These are phyloP conservation scores for Fomitopsis schrenkii DNA, from an alignment of 1,284 basidiomycete genomes.

Conservation along the genomic window DNA sequence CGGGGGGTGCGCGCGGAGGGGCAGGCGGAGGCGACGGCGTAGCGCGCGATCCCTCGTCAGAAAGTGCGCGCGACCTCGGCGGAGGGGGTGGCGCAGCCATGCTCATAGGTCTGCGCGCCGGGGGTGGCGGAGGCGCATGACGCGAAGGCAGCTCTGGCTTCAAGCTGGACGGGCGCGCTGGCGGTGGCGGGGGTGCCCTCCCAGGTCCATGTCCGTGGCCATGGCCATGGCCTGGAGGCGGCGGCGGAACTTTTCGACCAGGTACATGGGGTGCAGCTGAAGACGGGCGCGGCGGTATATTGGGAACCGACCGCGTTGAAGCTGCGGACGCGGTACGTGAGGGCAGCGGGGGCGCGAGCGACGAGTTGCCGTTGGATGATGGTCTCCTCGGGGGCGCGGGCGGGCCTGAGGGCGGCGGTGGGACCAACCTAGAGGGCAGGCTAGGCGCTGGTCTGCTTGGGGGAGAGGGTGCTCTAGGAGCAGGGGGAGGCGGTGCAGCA, in stretches of 20 bases:
- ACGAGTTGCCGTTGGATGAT: slow-evolving; percentile 16
- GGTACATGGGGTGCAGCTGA: slow-evolving; percentile 25
- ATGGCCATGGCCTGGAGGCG: slow-evolving; percentile 16
- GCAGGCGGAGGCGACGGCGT: slow-evolving; percentile 9
- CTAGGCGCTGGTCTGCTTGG: slow-evolving; percentile 24
- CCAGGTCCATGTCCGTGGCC: slow-evolving; percentile 13
- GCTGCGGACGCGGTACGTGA: slow-evolving; percentile 23
- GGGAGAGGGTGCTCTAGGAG: slow-evolving; percentile 19
- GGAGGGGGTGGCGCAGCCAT: slow-evolving; percentile 24
- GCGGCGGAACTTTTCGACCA: slow-evolving; percentile 32
- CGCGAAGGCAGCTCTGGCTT: slow-evolving; percentile 27
- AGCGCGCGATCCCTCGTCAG: slow-evolving; percentile 16
- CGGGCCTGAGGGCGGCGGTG: slow-evolving; percentile 27
- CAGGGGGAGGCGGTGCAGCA: slow-evolving; percentile 22
- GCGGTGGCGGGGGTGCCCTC: slow-evolving; percentile 28
- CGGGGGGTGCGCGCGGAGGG: slow-evolving; percentile 19
- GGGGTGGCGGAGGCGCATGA: slow-evolving; percentile 35
- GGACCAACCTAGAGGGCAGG: slow-evolving; percentile 21
- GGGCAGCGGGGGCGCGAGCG: slow-evolving; percentile 22
- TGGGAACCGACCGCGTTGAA: slow-evolving; percentile 15
- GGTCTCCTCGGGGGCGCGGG: slow-evolving; percentile 35
- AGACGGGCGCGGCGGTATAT: slow-evolving; percentile 22
- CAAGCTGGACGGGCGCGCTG: slow-evolving; percentile 23
- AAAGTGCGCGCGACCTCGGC: slow-evolving; percentile 20
- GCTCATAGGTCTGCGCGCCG: slow-evolving; percentile 16